Percentiles rank a stretch among this genome's conserved stretches.
phyloP scores from a whole-genome alignment of 2,329 filamentous ascomycete genomes.

The Furcasterigmium sp. region DNA sequence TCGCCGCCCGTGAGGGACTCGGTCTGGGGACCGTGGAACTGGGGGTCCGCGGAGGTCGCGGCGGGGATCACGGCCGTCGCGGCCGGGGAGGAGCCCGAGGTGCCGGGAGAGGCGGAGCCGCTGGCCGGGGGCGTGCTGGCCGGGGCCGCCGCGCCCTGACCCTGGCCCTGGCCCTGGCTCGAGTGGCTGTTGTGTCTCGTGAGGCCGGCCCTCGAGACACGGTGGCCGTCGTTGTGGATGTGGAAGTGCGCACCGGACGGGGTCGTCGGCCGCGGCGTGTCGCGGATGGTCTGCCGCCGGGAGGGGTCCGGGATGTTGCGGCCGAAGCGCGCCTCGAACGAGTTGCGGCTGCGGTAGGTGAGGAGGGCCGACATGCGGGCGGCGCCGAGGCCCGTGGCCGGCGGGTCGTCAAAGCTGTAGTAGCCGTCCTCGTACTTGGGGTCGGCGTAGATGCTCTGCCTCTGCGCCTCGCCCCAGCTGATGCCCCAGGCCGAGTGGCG shows the following conservation, averaged over 20 bases:
- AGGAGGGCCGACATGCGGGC: slow-evolving; percentile 95
- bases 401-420: slow-evolving; percentile 82
- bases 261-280: slow-evolving; percentile 52
- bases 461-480: slow-evolving; percentile 83
- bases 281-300: slow-evolving; percentile 77
- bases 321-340: slow-evolving; percentile 92
- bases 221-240: slow-evolving; percentile 80
- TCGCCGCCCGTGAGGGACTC: slow-evolving; percentile 44
- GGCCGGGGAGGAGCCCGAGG: slow-evolving; percentile 14
- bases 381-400: slow-evolving; percentile 79
- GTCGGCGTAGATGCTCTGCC: slow-evolving; percentile 94
- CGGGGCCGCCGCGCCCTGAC: slow-evolving; percentile 8
- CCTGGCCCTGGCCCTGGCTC: slow-evolving; percentile 9
- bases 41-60: slow-evolving; percentile 48
- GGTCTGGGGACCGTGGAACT: slow-evolving; percentile 61
- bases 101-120: slow-evolving; percentile 21
- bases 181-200: slow-evolving; percentile 40
- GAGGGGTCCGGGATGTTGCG: slow-evolving; percentile 86
- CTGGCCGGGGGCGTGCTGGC: slow-evolving; percentile 13
- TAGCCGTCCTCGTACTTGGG: slow-evolving; percentile 98
- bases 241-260: slow-evolving; percentile 70
- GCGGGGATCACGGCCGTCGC: slow-evolving; percentile 19
- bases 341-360: slow-evolving; percentile 94
- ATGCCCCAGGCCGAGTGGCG: slow-evolving; percentile 86
- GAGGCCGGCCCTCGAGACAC: slow-evolving; percentile 46